Percentiles rank a stretch among this genome's conserved stretches.
Conservation (phyloP, 805 yeast species). For the Henningerozyma blattae region DNA sequence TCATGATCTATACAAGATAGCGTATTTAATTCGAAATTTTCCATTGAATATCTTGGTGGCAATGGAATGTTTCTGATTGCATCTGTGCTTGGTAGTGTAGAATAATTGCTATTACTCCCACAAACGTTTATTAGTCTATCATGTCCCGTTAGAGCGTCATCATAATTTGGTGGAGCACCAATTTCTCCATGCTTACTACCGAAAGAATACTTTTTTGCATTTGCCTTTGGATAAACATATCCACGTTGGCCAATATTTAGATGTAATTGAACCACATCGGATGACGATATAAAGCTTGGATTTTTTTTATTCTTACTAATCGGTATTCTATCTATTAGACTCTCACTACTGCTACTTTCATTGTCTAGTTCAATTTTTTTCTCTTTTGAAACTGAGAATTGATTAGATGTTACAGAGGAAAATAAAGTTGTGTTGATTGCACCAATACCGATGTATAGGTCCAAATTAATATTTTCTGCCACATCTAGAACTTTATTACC, state of each 20-base stretch:
- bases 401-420: neutral
- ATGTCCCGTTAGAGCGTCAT: conserved; percentile 17
- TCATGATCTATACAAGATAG: too few relatives aligned
- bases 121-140: neutral
- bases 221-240: conserved; percentile 69
- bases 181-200: conserved; percentile 33
- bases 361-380: neutral
- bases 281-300: neutral
- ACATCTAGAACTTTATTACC: conserved; percentile 80
- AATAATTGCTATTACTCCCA: too few relatives aligned
- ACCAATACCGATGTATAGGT: conserved; percentile 29
- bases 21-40: neutral
- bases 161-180: conserved; percentile 34
- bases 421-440: conserved; percentile 28
- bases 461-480: conserved; percentile 52
- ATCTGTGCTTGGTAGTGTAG: too few relatives aligned
- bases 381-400: neutral
- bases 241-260: conserved; percentile 72
- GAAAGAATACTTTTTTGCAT: conserved; percentile 77
- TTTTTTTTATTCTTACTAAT: too few relatives aligned
- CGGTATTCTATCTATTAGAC: neutral
- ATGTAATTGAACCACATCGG: conserved; percentile 31
- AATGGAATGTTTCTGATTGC: too few relatives aligned
- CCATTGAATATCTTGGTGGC: conserved; percentile 60
- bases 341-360: too few relatives aligned